phyloP scores from a whole-genome alignment of 2,329 filamentous ascomycete genomes.

The Arthroderma sp. region DNA sequence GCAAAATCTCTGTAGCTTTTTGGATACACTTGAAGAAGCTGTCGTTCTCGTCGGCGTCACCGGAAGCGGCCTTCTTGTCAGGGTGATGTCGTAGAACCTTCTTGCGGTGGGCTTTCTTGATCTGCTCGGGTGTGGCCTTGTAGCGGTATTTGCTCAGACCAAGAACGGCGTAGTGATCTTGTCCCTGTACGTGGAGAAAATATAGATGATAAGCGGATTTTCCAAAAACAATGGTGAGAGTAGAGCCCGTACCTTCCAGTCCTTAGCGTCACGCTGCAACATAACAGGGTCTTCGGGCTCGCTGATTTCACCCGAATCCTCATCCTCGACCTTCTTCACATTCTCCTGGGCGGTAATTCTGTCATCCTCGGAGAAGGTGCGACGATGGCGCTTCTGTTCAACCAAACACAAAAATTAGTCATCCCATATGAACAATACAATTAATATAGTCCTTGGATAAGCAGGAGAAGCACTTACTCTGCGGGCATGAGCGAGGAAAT shows the following conservation, averaged over 20 bases:
- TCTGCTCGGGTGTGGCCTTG: conserved; percentile 91
- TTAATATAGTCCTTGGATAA: too few relatives aligned
- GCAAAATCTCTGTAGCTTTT: conserved; percentile 85
- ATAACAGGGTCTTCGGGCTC: conserved; percentile 88
- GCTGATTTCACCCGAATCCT: conserved; percentile 79
- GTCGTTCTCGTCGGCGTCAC: conserved; percentile 72
- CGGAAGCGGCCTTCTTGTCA: conserved; percentile 92
- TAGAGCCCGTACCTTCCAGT: conserved; percentile 71
- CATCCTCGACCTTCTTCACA: conserved; percentile 89
- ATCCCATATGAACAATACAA: not conserved
- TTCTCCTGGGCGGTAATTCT: conserved; percentile 90
- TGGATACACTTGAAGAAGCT: conserved; percentile 99
- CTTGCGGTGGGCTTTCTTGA: conserved; percentile 97
- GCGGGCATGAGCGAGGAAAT: conserved; percentile 94
- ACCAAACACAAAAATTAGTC: not conserved
- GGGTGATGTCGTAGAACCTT: conserved; percentile 99
- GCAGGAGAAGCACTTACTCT: conserved; percentile 44
- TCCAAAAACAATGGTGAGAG: not conserved
- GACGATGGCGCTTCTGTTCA: conserved; percentile 64
- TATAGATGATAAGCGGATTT: not conserved
- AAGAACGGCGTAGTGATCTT: conserved; percentile 97
- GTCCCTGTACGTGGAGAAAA: conserved; percentile 41
- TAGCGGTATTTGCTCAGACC: conserved; percentile 85
- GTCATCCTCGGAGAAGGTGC: conserved; percentile 97
- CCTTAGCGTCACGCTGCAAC: conserved; percentile 87